Evolutionary conservation across 257 asterid genomes (phyloP).

Genomic region (Osmanthus fragrans): DNA sequence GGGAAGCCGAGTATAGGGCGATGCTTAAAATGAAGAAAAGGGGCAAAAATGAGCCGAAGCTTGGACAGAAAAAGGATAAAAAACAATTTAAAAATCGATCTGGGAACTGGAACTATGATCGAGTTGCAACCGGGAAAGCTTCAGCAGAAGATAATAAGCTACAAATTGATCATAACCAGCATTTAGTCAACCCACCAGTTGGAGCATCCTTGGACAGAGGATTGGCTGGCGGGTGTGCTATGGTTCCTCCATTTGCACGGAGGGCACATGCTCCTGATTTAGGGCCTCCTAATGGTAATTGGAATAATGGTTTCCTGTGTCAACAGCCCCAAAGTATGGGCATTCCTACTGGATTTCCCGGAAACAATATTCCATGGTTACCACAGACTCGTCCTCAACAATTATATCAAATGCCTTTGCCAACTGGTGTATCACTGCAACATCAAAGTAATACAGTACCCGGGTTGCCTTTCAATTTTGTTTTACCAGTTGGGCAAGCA

Average conservation of each 20-base stretch:
- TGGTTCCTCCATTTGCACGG: constrained; percentile 38
- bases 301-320: constrained; percentile 46
- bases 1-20: constrained; percentile 77
- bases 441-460: constrained; percentile 53
- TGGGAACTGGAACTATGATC: constrained; percentile 40
- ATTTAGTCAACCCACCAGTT: constrained; percentile 20
- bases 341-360: constrained; percentile 41
- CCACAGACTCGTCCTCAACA: constrained; percentile 50
- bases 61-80: constrained; percentile 49
- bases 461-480: constrained; percentile 49
- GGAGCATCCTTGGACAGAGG: constrained; percentile 33
- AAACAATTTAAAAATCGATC: constrained; percentile 43
- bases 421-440: constrained; percentile 43
- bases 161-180: constrained; percentile 30
- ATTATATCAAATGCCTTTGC: constrained; percentile 44
- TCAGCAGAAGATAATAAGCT: constrained; percentile 19
- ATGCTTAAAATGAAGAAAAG: constrained; percentile 73
- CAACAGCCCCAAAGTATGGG: constrained; percentile 52
- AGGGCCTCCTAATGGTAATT: constrained; percentile 41
- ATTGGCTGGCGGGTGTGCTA: constrained; percentile 32
- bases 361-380: constrained; percentile 58
- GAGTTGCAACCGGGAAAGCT: constrained; percentile 20
- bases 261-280: constrained; percentile 39
- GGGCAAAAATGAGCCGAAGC: constrained; percentile 52
- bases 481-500: constrained; percentile 41